phyloP scores from a whole-genome alignment of 2,329 filamentous ascomycete species.

The Fonsecaea erecta region DNA sequence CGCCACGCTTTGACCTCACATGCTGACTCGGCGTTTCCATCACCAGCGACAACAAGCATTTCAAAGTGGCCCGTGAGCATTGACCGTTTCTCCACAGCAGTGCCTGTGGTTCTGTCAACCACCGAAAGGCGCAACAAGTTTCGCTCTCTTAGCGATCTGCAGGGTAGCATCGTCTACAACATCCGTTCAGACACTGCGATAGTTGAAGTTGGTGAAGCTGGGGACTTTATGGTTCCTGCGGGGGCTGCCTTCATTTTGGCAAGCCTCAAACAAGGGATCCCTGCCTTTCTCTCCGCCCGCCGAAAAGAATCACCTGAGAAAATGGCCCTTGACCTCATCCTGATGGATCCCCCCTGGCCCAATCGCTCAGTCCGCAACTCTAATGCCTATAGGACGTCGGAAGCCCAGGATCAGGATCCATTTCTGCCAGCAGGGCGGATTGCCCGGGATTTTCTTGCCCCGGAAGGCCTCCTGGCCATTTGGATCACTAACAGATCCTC shows the following conservation, averaged over 20 bases:
- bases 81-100: background rate
- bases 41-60: background rate
- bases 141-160: slow-evolving; percentile 16
- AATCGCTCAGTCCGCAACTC: slow-evolving; percentile 63
- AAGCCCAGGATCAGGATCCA: slow-evolving; percentile 38
- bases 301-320: slow-evolving; percentile 20
- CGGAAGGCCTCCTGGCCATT: slow-evolving; percentile 55
- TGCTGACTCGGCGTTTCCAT: slow-evolving; percentile 10
- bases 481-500: slow-evolving; percentile 66
- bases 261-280: slow-evolving; percentile 41
- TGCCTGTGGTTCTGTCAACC: slow-evolving; percentile 29
- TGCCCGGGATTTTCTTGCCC: slow-evolving; percentile 50
- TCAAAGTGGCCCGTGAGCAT: slow-evolving; percentile 1
- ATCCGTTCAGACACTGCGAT: background rate
- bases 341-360: slow-evolving; percentile 68
- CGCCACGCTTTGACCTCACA: slow-evolving; percentile 14
- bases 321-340: slow-evolving; percentile 59
- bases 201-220: slow-evolving; percentile 33
- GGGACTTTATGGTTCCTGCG: slow-evolving; percentile 54
- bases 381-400: slow-evolving; percentile 51
- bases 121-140: slow-evolving; percentile 27
- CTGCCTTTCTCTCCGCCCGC: slow-evolving; percentile 41
- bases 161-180: slow-evolving; percentile 28
- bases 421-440: slow-evolving; percentile 48
- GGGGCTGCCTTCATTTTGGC: slow-evolving; percentile 54